Base-by-base conservation (phyloP, 805 yeast genomes). In the Kuraishia cidri region DNA sequence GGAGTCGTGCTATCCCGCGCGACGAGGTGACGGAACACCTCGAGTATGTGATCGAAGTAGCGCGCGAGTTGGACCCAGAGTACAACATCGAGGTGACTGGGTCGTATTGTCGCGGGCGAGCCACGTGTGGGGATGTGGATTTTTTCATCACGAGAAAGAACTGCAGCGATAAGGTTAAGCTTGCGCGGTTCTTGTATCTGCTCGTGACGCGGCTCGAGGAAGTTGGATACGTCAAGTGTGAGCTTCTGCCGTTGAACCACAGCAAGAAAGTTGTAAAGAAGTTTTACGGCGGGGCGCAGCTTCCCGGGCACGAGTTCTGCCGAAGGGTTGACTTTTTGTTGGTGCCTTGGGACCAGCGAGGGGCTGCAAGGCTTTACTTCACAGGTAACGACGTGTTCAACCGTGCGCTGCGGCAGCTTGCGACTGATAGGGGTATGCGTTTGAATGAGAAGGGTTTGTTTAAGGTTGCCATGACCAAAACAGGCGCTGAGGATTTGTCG, bases 301-400 rank as follows among this genome's bases (percentile, higher is more conserved):
- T 64, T 9, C 42, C 46, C 12, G 41, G 44, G 12, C 38, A 50
- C 9, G 40, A 44, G 8, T 47, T 45, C 8, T 69, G 75, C 55
- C 58, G 80, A n/a, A 54, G 80, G 35, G 52, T 75, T 39, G 80
- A 75, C 41, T 58, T 75, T 25, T 44, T 74, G 26, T 45, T 62
- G 3, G 71, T 67, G 5, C 70, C 69, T 1, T 58, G 69, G 56
- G 37, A 45, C 2, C 59, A 62, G 21, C 42, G 57, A 6, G 80
- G 78, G 0, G 69, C 74, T 0, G 54, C 69, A 0, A 41, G 63
- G 43, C 50, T 74, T 5, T 73, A 74, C 45, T 74, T 70, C 42
- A 70, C 74, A 0, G 81, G 81, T 0, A 66, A 71, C 40, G 67
- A 64, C 35, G 50, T 58, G 16, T 71, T 73, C 46, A 74, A 73